Conservation (phyloP, 306 rosid genomes). For the Sesbania bispinosa region DNA sequence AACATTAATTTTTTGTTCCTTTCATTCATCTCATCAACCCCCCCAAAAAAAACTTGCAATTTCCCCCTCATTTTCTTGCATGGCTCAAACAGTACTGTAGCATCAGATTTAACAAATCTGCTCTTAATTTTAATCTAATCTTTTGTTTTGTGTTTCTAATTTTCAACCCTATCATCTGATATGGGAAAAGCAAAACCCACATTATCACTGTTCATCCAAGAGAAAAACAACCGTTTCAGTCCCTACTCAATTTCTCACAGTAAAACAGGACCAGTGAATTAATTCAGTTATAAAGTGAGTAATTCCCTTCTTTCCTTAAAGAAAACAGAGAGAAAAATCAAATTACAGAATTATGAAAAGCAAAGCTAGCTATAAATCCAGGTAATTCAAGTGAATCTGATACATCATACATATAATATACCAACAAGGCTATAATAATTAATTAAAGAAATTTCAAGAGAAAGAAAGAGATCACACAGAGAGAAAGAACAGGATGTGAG, state of each 20-base stretch:
- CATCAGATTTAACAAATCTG: conserved; percentile 30
- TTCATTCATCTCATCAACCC: background rate
- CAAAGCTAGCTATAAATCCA: background rate
- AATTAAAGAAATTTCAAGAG: background rate
- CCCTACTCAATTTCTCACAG: conserved; percentile 7
- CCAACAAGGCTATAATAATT: background rate
- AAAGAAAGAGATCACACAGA: background rate
- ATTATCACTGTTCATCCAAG: conserved; percentile 27
- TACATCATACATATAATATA: too few species aligned
- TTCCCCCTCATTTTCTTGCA: conserved; percentile 40
- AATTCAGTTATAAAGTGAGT: conserved; percentile 7
- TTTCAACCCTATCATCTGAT: background rate
- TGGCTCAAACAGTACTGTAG: conserved; percentile 55
- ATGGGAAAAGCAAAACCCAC: conserved; percentile 8
- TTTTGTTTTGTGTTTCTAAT: background rate
- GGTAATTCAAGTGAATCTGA: conserved; percentile 20
- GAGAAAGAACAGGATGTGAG: background rate
- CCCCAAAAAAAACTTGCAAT: background rate
- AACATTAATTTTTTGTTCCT: conserved; percentile 6
- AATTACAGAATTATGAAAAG: conserved; percentile 14
- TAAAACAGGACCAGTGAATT: conserved; percentile 25
- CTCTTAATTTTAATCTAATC: background rate
- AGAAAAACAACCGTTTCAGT: background rate
- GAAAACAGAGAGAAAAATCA: conserved; percentile 19
- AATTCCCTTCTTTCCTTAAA: background rate